Evolutionary conservation across 2,329 filamentous ascomycete species (phyloP).

Genomic region (Ophiostoma sp.): DNA sequence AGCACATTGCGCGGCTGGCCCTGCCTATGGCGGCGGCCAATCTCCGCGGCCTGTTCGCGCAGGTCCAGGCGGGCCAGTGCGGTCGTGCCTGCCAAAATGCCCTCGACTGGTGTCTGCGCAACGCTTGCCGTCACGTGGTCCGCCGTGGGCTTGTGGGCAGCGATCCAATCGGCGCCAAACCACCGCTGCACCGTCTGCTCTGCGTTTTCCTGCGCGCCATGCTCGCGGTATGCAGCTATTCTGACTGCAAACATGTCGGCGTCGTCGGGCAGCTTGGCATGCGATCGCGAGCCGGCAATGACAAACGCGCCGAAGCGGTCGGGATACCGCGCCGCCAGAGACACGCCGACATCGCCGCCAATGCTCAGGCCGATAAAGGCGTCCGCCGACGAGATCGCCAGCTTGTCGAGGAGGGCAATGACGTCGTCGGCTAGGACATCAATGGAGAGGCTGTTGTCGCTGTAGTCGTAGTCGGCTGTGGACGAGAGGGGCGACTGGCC

Average conservation of each 20-base stretch:
- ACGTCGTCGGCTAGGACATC: conserved; percentile 23
- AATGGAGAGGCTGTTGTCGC: conserved; percentile 9
- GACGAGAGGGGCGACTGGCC: conserved; percentile 20
- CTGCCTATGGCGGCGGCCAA: not conserved
- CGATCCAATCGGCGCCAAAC: conserved; percentile 9
- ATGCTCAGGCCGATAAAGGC: conserved; percentile 21
- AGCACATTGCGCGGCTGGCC: conserved; percentile 8
- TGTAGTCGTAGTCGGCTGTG: conserved; percentile 7
- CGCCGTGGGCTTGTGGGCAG: not conserved
- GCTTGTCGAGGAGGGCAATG: conserved; percentile 8
- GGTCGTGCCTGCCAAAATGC: conserved; percentile 17
- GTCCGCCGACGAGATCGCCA: not conserved
- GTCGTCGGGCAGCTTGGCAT: conserved; percentile 10
- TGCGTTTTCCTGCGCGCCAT: conserved; percentile 16
- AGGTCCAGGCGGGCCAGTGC: conserved; percentile 17
- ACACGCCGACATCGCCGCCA: conserved; percentile 21
- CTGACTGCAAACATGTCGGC: conserved; percentile 7
- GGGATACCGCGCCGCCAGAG: conserved; percentile 21
- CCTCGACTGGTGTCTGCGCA: conserved; percentile 19
- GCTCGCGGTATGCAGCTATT: not conserved
- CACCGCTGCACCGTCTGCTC: conserved; percentile 21
- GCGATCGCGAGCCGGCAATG: conserved; percentile 18
- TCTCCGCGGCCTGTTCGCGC: conserved; percentile 1
- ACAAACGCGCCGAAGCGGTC: conserved; percentile 18
- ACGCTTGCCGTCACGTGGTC: conserved; percentile 14